Conservation (phyloP, 139 green algal genomes). For the Chlamydomonas sp. region DNA sequence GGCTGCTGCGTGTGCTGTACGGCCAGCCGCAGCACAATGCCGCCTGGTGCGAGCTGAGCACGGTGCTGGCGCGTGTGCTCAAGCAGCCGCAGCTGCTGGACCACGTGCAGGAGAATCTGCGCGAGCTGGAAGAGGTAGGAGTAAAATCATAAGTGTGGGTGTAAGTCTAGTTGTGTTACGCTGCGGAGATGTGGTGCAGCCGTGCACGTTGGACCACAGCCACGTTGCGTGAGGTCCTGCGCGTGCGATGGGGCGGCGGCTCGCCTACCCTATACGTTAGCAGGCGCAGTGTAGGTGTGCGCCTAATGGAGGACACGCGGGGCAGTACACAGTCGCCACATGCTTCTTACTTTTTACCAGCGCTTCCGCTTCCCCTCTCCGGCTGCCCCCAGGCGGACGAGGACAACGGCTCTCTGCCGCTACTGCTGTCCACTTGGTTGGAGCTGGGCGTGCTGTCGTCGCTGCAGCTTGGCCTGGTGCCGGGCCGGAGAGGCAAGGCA, state of each 20-base stretch:
- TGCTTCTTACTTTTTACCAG: not conserved
- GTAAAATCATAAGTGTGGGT: too few relatives aligned
- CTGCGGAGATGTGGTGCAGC: too few relatives aligned
- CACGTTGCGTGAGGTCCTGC: too few relatives aligned
- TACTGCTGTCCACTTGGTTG: constrained; percentile 17
- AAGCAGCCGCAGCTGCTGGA: constrained; percentile 22
- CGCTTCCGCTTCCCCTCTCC: too few relatives aligned
- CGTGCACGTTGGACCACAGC: too few relatives aligned
- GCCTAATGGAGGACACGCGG: too few relatives aligned
- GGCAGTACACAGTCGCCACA: too few relatives aligned
- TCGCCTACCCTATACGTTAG: too few relatives aligned
- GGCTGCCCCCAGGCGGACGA: not conserved
- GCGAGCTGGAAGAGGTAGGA: not conserved
- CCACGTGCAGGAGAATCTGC: constrained; percentile 1
- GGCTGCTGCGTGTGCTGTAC: constrained; percentile 1
- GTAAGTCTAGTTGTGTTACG: too few relatives aligned
- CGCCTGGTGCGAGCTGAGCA: constrained; percentile 20
- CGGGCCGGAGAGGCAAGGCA: not conserved
- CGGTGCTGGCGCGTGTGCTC: constrained; percentile 22
- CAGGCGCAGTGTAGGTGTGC: too few relatives aligned
- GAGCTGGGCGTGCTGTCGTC: constrained; percentile 1
- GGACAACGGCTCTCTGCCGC: constrained; percentile 11
- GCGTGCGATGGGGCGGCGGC: too few relatives aligned
- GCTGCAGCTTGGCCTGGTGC: not conserved
- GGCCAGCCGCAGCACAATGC: not conserved